These are phyloP conservation scores for Leishmania aethiopica DNA, from an alignment of 208 protist genomes.

Conservation along the genomic window DNA sequence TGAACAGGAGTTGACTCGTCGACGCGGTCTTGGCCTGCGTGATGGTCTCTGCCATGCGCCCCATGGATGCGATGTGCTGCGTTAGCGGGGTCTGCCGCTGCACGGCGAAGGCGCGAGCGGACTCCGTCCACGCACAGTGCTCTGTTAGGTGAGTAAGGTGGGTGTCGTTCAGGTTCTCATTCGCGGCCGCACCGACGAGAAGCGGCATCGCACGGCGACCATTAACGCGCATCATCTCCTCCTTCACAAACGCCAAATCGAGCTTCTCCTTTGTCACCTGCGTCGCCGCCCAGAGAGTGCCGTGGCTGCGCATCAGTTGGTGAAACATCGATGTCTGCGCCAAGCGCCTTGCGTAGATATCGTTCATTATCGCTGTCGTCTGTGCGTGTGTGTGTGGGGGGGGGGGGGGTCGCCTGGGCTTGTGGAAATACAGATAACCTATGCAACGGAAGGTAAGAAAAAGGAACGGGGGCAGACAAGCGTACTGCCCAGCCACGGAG, in stretches of 20 bases:
- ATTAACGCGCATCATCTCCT: slow-evolving; percentile 91
- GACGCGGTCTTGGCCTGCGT: slow-evolving; percentile 62
- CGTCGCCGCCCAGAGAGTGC: slow-evolving; percentile 87
- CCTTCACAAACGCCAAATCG: slow-evolving; percentile 74
- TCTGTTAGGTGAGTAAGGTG: slow-evolving; percentile 84
- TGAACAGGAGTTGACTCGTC: slow-evolving; percentile 71
- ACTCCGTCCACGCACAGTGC: slow-evolving; percentile 84
- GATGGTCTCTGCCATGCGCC: slow-evolving; percentile 87
- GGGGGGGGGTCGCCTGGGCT: neutral
- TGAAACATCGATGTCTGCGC: slow-evolving; percentile 89
- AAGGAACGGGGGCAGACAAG: neutral
- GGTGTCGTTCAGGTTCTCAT: slow-evolving; percentile 54
- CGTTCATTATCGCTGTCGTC: slow-evolving; percentile 63
- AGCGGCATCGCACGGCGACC: slow-evolving; percentile 82
- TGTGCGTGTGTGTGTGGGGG: neutral
- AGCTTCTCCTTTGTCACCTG: slow-evolving; percentile 86
- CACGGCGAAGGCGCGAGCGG: slow-evolving; percentile 73
- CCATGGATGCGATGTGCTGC: slow-evolving; percentile 84
- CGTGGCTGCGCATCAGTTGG: slow-evolving; percentile 85
- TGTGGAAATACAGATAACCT: no score
- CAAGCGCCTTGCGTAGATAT: slow-evolving; percentile 79
- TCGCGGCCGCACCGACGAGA: slow-evolving; percentile 70
- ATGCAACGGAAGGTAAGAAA: neutral
- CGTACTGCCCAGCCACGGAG: neutral
- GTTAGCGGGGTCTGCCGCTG: slow-evolving; percentile 86